Percentiles rank a stretch among this genome's conserved stretches.
phyloP scores from a whole-genome alignment of 306 rosid genomes.

The Quercus parvula region DNA sequence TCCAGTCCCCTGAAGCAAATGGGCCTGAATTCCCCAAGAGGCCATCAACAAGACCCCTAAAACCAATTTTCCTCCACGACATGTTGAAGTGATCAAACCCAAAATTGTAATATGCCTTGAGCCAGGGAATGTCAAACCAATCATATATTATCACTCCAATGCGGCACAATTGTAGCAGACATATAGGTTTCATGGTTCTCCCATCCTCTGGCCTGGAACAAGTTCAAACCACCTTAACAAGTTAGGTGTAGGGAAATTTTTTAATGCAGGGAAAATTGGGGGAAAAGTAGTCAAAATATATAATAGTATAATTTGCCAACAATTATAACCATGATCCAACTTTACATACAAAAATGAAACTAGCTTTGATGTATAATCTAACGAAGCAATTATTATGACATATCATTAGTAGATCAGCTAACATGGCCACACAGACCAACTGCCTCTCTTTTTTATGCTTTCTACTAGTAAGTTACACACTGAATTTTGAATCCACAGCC shows the following conservation, averaged over 20 bases:
- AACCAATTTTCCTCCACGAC: slow-evolving; percentile 77
- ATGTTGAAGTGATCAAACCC: slow-evolving; percentile 92
- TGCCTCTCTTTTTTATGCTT: neutral
- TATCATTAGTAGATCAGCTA: neutral
- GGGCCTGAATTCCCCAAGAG: slow-evolving; percentile 84
- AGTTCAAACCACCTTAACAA: slow-evolving; percentile 13
- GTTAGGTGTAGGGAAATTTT: slow-evolving; percentile 15
- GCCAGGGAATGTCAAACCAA: slow-evolving; percentile 83
- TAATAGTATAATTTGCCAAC: neutral
- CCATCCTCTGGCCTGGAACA: slow-evolving; percentile 88
- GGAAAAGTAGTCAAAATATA: neutral
- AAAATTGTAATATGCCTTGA: slow-evolving; percentile 84
- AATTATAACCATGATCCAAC: neutral
- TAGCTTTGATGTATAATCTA: neutral
- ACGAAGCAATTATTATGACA: neutral
- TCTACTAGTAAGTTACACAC: too few relatives aligned
- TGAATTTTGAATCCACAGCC: too few relatives aligned
- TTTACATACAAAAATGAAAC: neutral
- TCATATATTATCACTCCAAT: slow-evolving; percentile 84
- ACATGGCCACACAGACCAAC: neutral
- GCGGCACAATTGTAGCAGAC: slow-evolving; percentile 83
- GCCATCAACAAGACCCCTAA: slow-evolving; percentile 77
- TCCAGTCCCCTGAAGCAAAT: slow-evolving; percentile 90
- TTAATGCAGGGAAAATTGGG: slow-evolving; percentile 3
- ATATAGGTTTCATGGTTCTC: slow-evolving; percentile 62